A percentile compares a stretch with the other conserved stretches of the same genome.
phyloP scores from a whole-genome alignment of 2,329 filamentous ascomycete species.

The Acephala macrosclerotiorum region DNA sequence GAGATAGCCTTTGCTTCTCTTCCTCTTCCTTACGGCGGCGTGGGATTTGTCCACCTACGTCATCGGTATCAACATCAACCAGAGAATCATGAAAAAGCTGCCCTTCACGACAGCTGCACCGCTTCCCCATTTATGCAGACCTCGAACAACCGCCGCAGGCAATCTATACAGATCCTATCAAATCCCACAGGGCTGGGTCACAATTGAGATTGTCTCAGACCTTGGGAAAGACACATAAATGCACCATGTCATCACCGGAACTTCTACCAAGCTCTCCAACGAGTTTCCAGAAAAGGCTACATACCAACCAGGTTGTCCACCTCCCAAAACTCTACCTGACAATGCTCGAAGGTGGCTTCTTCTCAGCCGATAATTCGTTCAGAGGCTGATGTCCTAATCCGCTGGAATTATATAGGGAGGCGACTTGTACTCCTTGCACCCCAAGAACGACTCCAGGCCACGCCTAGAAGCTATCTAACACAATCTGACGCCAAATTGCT shows the following conservation, averaged over 20 bases:
- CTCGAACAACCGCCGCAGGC: neutral
- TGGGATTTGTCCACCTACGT: constrained; percentile 11
- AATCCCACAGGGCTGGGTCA: neutral
- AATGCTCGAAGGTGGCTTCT: neutral
- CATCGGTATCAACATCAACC: neutral
- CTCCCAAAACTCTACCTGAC: neutral
- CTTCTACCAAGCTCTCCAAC: neutral
- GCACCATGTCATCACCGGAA: constrained; percentile 7
- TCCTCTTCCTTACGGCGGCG: constrained; percentile 21
- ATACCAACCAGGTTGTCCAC: neutral
- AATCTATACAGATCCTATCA: neutral
- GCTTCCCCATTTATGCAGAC: neutral
- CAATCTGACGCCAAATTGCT: neutral
- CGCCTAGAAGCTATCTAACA: neutral
- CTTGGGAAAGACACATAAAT: neutral
- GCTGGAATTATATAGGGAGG: too few species aligned
- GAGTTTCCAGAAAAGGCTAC: constrained; percentile 1
- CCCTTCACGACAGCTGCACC: constrained; percentile 3
- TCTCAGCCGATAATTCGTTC: neutral
- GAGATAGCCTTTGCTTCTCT: neutral
- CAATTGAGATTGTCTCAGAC: neutral
- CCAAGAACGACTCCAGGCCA: neutral
- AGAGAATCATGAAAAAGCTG: constrained; percentile 1
- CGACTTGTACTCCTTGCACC: neutral
- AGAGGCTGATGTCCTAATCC: neutral